A percentile compares a stretch with the other conserved stretches of the same genome.
phyloP scores from a whole-genome alignment of 768 basidiomycete species.

The Chiua virens region DNA sequence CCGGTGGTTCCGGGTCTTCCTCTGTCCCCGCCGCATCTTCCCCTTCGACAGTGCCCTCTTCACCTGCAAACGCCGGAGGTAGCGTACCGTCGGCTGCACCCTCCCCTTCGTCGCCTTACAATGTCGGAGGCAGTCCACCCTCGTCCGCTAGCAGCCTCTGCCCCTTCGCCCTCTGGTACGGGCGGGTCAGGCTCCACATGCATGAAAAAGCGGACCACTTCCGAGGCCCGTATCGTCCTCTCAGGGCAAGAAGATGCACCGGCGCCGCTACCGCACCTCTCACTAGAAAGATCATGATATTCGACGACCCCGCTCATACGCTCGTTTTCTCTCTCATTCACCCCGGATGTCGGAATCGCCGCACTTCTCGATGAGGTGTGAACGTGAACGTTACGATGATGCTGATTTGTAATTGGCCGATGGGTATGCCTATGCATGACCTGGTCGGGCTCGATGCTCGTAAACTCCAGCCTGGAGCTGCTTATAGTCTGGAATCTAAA shows the following conservation, averaged over 20 bases:
- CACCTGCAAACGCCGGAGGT: no score
- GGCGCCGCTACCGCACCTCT: conserved; percentile 7
- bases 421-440: no score
- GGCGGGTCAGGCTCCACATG: conserved; percentile 12
- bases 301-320: no score
- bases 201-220: conserved; percentile 11
- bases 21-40: neutral
- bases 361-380: no score
- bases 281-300: conserved; percentile 11
- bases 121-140: neutral
- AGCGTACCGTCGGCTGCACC: neutral
- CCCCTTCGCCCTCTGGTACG: neutral
- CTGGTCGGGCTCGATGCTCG: no score
- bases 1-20: conserved; percentile 2
- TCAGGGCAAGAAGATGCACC: conserved; percentile 16
- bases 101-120: neutral
- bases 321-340: no score
- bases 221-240: neutral
- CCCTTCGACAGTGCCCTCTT: neutral
- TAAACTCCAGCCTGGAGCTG: no score
- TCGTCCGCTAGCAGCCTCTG: neutral
- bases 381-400: no score
- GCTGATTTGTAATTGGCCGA: no score
- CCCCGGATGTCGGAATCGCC: neutral
- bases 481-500: no score